These are phyloP conservation scores for Fusarium zealandicum DNA, from an alignment of 2,329 filamentous ascomycete species.

Conservation along the genomic window DNA sequence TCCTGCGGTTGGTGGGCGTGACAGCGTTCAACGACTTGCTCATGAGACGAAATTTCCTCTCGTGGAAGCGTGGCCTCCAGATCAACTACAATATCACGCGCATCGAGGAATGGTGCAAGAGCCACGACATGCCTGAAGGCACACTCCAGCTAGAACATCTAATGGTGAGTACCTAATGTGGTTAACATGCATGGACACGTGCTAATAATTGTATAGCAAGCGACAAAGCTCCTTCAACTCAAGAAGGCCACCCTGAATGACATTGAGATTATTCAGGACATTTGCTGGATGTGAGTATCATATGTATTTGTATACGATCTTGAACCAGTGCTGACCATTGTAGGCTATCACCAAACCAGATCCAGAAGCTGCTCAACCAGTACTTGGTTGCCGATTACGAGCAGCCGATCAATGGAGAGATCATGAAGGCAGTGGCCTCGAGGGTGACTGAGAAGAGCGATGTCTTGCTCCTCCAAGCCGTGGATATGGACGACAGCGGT, in stretches of 20 bases:
- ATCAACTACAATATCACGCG: conserved; percentile 99
- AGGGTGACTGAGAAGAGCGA: conserved; percentile 98
- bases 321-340: conserved; percentile 14
- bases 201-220: conserved; percentile 69
- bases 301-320: neutral
- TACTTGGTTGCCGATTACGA: conserved; percentile 99
- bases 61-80: conserved; percentile 98
- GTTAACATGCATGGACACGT: neutral
- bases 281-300: conserved; percentile 94
- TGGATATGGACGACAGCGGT: conserved; percentile 99
- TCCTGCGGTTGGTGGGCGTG: conserved; percentile 90
- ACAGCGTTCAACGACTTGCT: conserved; percentile 98
- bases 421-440: conserved; percentile 99
- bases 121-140: conserved; percentile 98
- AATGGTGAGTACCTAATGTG: conserved; percentile 68
- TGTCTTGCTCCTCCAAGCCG: conserved; percentile 88
- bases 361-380: conserved; percentile 98
- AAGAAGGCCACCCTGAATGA: conserved; percentile 99
- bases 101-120: conserved; percentile 99
- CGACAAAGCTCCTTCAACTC: conserved; percentile 94
- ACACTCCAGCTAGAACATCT: conserved; percentile 97
- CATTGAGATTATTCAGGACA: conserved; percentile 99
- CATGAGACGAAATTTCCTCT: conserved; percentile 97
- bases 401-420: conserved; percentile 98
- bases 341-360: conserved; percentile 97